Conservation (phyloP, 495 filamentous ascomycete species). For the Daldinia loculata region DNA sequence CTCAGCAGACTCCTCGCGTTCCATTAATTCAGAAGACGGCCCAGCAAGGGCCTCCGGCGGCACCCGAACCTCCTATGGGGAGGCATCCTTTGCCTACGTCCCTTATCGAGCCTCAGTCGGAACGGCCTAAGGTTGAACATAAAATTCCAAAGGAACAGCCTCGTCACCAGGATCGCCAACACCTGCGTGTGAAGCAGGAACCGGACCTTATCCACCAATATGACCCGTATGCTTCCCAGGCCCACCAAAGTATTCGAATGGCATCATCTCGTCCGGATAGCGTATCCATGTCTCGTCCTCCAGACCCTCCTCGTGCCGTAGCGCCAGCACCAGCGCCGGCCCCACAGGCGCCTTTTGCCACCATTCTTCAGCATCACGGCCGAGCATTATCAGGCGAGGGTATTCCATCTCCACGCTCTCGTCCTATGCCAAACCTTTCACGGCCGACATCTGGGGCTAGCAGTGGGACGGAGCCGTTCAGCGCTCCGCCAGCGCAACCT, state of each 20-base stretch:
- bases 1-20: slow-evolving; percentile 39
- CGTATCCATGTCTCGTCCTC: slow-evolving; percentile 51
- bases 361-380: slow-evolving; percentile 46
- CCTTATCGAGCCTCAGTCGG: slow-evolving; percentile 40
- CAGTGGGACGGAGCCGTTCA: slow-evolving; percentile 50
- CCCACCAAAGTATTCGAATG: slow-evolving; percentile 41
- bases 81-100: slow-evolving; percentile 45
- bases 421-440: slow-evolving; percentile 46
- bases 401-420: slow-evolving; percentile 43
- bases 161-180: slow-evolving; percentile 44
- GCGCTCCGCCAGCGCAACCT: slow-evolving; percentile 46
- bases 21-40: slow-evolving; percentile 39
- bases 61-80: slow-evolving; percentile 36
- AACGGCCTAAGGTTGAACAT: slow-evolving; percentile 42
- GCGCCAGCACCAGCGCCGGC: slow-evolving; percentile 42
- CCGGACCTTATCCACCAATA: slow-evolving; percentile 51
- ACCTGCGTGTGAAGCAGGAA: slow-evolving; percentile 56
- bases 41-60: slow-evolving; percentile 34
- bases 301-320: slow-evolving; percentile 52
- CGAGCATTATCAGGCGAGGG: slow-evolving; percentile 47
- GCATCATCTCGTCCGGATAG: slow-evolving; percentile 50
- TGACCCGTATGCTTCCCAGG: slow-evolving; percentile 43
- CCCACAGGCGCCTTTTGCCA: slow-evolving; percentile 45
- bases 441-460: slow-evolving; percentile 46
- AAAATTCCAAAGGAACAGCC: slow-evolving; percentile 39